Evolutionary conservation across 129 eudicot species (phyloP).

Genomic region (Centella asiatica): DNA sequence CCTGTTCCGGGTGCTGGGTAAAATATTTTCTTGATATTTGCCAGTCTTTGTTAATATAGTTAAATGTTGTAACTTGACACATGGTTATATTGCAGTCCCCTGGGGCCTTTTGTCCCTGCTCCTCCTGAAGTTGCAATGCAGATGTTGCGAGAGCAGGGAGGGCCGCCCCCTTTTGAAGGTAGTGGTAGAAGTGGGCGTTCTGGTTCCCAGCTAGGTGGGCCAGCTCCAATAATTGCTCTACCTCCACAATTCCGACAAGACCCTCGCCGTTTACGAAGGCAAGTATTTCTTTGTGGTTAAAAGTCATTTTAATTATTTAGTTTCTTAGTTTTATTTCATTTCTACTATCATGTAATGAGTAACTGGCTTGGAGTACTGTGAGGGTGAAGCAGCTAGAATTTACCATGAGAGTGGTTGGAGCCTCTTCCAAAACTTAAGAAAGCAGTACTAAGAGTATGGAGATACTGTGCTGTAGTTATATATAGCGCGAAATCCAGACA

Average conservation of each 20-base stretch:
- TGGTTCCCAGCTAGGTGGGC: conserved; percentile 49
- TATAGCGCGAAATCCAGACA: too few relatives aligned
- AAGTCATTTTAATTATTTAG: neutral
- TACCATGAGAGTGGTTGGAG: neutral
- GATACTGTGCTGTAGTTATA: too few relatives aligned
- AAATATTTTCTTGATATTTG: conserved; percentile 2
- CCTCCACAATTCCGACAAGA: conserved; percentile 86
- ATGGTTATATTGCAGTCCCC: conserved; percentile 46
- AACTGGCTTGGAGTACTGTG: neutral
- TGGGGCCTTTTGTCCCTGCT: conserved; percentile 99
- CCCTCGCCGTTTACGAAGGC: conserved; percentile 89
- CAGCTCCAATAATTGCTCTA: conserved; percentile 67
- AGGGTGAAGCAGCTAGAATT: neutral
- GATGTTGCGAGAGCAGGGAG: conserved; percentile 92
- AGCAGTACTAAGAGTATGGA: neutral
- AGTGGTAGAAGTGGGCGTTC: conserved; percentile 65
- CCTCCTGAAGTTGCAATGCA: conserved; percentile 99
- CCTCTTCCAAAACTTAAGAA: neutral
- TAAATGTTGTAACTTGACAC: neutral
- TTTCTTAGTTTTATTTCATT: neutral
- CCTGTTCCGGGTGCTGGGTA: conserved; percentile 99
- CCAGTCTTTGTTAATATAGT: neutral
- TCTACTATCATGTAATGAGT: neutral
- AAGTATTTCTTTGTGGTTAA: conserved; percentile 5
- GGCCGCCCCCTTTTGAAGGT: conserved; percentile 80